Conservation (phyloP, 768 basidiomycete species). For the Cystobasidium tubakii region DNA sequence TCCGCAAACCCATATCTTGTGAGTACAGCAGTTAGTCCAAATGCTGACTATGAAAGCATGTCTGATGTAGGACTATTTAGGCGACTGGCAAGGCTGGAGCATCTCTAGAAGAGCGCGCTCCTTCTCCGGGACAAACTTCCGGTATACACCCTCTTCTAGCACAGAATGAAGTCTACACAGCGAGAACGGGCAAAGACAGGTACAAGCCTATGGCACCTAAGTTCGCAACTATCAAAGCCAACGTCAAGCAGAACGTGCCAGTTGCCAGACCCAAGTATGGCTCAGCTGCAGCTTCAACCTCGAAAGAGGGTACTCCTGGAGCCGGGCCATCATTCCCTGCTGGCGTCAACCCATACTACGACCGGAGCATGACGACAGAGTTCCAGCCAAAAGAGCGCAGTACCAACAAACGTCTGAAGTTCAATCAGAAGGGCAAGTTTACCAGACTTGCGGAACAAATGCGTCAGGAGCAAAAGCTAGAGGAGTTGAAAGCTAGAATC, state of each 20-base stretch:
- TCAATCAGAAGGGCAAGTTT: slow-evolving; percentile 87
- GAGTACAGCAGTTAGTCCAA: no score
- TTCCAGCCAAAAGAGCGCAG: slow-evolving; percentile 61
- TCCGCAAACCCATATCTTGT: slow-evolving; percentile 88
- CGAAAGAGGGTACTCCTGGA: slow-evolving; percentile 42
- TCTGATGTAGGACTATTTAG: not conserved
- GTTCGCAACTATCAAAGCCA: slow-evolving; percentile 91
- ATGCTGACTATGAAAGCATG: no score
- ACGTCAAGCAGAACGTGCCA: slow-evolving; percentile 52
- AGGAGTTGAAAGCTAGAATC: slow-evolving; percentile 85
- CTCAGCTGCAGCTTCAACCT: slow-evolving; percentile 59
- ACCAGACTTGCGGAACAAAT: slow-evolving; percentile 53
- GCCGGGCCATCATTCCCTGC: slow-evolving; percentile 45
- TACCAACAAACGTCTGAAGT: slow-evolving; percentile 60
- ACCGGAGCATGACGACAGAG: slow-evolving; percentile 50
- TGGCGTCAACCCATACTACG: slow-evolving; percentile 48
- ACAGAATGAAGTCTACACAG: slow-evolving; percentile 48
- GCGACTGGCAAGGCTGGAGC: slow-evolving; percentile 57
- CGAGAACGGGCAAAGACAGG: slow-evolving; percentile 69
- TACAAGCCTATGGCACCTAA: slow-evolving; percentile 99
- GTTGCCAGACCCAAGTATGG: slow-evolving; percentile 46
- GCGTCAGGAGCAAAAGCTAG: slow-evolving; percentile 63
- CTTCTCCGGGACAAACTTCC: not conserved
- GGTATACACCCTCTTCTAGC: slow-evolving; percentile 49
- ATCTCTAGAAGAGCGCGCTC: slow-evolving; percentile 51